A percentile compares a stretch with the other conserved stretches of the same genome.
Conservation (phyloP, 768 basidiomycete genomes). For the Agaricus blazei region DNA sequence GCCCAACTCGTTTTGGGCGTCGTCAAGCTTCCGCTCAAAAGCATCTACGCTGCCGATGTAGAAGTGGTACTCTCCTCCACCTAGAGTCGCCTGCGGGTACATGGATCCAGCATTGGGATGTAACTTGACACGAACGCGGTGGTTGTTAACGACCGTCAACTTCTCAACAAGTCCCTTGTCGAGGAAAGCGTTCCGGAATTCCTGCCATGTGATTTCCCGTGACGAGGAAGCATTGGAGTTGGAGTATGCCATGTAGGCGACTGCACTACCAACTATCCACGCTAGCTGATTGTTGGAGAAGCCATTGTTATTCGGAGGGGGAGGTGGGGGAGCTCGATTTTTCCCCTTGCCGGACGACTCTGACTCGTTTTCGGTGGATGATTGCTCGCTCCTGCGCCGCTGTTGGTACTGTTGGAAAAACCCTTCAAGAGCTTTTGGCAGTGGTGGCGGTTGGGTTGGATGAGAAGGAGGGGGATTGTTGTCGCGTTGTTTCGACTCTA, state of each 20-base stretch:
- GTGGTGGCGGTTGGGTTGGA: constrained; percentile 27
- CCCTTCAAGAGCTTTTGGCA: constrained; percentile 69
- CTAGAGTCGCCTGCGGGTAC: constrained; percentile 55
- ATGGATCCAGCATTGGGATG: constrained; percentile 85
- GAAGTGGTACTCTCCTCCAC: constrained; percentile 78
- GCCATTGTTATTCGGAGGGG: constrained; percentile 36
- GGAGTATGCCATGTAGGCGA: constrained; percentile 63
- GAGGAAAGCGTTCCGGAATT: constrained; percentile 95
- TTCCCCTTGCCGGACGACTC: constrained; percentile 33
- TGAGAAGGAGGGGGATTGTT: constrained; percentile 16
- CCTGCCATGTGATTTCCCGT: constrained; percentile 98
- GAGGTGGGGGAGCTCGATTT: constrained; percentile 39
- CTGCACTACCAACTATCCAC: constrained; percentile 48
- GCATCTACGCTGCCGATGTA: constrained; percentile 96
- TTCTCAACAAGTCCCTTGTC: constrained; percentile 95
- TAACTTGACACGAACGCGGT: constrained; percentile 86
- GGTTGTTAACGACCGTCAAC: constrained; percentile 86
- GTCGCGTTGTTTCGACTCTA: constrained; percentile 17
- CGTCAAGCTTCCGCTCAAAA: constrained; percentile 92
- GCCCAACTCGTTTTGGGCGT: constrained; percentile 87
- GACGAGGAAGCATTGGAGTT: constrained; percentile 49
- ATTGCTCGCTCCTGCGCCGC: constrained; percentile 33
- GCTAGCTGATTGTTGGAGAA: constrained; percentile 54
- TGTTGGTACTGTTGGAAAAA: constrained; percentile 70
- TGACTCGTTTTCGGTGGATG: constrained; percentile 22